Base-by-base conservation (phyloP, 1,284 basidiomycete species). In the Ustilago vetiveriae region DNA sequence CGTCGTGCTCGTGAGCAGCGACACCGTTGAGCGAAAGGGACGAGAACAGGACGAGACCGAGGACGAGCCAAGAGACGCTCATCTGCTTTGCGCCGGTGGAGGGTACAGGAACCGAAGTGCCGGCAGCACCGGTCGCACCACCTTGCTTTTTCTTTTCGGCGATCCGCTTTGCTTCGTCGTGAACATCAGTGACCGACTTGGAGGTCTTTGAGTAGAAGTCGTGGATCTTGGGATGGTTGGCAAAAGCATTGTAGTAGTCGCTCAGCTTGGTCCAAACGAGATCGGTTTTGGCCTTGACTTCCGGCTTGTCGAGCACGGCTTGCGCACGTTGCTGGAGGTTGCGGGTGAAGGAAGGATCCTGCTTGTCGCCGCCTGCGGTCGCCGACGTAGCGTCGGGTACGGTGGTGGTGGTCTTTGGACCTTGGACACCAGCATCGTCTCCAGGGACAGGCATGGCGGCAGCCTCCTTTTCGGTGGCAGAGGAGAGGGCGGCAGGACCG, bases 141-240 rank as follows among this genome's bases (percentile, higher is more conserved):
- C 69, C 64, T 14, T 68, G 66, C 59, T 71, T 70, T 72, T 90
- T 87, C 54, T 85, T 83, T 21, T 86, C 85, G 24, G 87, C 86
- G 75, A 93, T 90, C 38, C 92, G 88, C 55, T 86, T 85, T 2
- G 92, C 92, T 82, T 94, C 92, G 76, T 92, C 91, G 78, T 93
- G 92, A 50, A 94, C 92, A 77, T 94, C 92, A 32, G 85, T 81
- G 16, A 91, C 88, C 78, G 92, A 89, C 83, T 93, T 94, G 26
- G 88, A 86, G 1, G 91, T 91, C 21, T 83, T 84, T 9, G 90
- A 92, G 84, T 94, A 94, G 82, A 92, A 93, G 0, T 83, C 77
- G 54, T 83, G 74, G 50, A 85, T 77, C 38, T 58, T 64, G 21
- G 73, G 73, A 29, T 77, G 75, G 54, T 77, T 75, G 39, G 64